Evolutionary conservation across 192 early-diverging fungal genomes (phyloP).

Genomic region (Coemansia sp.): DNA sequence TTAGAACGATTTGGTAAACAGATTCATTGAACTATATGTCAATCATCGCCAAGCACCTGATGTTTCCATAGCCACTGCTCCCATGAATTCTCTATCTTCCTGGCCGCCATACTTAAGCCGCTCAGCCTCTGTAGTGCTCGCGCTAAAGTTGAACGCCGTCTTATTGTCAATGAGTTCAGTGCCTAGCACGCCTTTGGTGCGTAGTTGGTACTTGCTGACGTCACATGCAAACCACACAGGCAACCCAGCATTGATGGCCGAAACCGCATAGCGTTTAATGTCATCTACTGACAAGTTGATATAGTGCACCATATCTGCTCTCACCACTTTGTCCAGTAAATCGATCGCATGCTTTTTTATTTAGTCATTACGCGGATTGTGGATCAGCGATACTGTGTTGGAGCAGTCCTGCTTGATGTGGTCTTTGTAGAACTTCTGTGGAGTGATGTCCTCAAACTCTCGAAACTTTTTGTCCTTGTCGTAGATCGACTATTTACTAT

Average conservation of each 20-base stretch:
- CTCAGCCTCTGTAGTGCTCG: slow-evolving; percentile 66
- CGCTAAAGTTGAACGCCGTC: slow-evolving; percentile 64
- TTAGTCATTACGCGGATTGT: slow-evolving; percentile 73
- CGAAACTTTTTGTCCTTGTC: slow-evolving; percentile 74
- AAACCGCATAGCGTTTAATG: slow-evolving; percentile 64
- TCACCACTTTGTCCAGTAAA: slow-evolving; percentile 73
- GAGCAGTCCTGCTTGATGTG: slow-evolving; percentile 62
- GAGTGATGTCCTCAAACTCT: slow-evolving; percentile 60
- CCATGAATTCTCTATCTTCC: slow-evolving; percentile 78
- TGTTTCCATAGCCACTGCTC: slow-evolving; percentile 66
- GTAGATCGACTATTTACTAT: no score
- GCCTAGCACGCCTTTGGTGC: slow-evolving; percentile 64
- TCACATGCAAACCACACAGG: slow-evolving; percentile 83
- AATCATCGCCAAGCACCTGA: slow-evolving; percentile 75
- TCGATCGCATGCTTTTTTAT: slow-evolving; percentile 69
- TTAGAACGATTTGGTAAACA: slow-evolving; percentile 80
- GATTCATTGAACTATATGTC: slow-evolving; percentile 78
- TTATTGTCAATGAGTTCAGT: slow-evolving; percentile 65
- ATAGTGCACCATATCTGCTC: slow-evolving; percentile 67
- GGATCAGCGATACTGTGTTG: slow-evolving; percentile 69
- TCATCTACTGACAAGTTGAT: slow-evolving; percentile 62
- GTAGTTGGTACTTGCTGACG: slow-evolving; percentile 66
- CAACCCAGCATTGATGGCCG: slow-evolving; percentile 61
- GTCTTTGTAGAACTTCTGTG: slow-evolving; percentile 65
- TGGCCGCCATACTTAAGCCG: slow-evolving; percentile 74